These are phyloP conservation scores for Russula ochroleuca DNA, from an alignment of 768 basidiomycete genomes.

Conservation along the genomic window DNA sequence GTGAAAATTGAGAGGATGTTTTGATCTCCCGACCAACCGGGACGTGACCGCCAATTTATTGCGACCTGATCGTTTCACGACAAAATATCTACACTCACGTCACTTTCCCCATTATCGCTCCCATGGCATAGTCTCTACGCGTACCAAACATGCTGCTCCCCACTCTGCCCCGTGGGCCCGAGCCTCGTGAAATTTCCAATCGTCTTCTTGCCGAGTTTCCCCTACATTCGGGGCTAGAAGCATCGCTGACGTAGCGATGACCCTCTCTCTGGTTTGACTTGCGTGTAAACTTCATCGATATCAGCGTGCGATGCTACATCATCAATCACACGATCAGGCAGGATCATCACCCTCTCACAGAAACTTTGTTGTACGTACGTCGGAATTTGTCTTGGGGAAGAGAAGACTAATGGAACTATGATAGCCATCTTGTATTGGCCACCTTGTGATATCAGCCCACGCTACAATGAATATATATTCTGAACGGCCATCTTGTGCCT, in stretches of 20 bases:
- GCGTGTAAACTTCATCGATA: not conserved
- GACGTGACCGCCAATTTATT: not conserved
- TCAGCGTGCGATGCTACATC: not conserved
- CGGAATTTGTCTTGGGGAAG: not conserved
- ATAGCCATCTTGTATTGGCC: not conserved
- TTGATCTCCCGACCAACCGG: not conserved
- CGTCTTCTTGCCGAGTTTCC: not conserved
- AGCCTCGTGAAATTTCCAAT: not conserved
- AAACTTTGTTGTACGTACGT: slow-evolving; percentile 13
- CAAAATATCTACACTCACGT: not conserved
- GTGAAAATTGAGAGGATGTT: not conserved
- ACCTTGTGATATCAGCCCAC: not conserved
- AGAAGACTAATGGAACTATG: slow-evolving; percentile 2
- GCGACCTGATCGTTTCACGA: too few species aligned
- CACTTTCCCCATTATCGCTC: too few species aligned
- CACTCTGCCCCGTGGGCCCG: not conserved
- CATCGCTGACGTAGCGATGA: not conserved
- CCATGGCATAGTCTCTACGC: too few species aligned
- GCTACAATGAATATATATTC: not conserved
- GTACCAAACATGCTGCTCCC: not conserved
- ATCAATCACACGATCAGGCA: not conserved
- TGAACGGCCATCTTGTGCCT: slow-evolving; percentile 8
- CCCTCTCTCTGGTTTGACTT: not conserved
- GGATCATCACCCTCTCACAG: not conserved
- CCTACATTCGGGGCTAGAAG: not conserved